Evolutionary conservation across 768 basidiomycete species (phyloP).

Genomic region (Serendipita sp.): DNA sequence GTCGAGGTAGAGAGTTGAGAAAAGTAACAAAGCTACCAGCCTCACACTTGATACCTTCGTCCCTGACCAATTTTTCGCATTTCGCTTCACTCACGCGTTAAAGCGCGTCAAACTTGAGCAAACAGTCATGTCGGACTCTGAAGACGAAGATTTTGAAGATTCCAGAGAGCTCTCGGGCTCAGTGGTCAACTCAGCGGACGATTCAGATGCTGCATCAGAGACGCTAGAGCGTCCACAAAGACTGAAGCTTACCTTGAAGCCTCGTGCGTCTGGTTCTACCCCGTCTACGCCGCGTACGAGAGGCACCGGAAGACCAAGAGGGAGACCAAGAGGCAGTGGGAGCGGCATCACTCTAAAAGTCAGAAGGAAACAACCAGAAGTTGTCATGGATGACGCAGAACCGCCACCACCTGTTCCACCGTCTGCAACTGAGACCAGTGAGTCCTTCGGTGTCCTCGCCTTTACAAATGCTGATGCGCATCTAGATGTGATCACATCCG

Average conservation of each 20-base stretch:
- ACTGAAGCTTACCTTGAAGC: conserved; percentile 4
- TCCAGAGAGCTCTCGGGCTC: conserved; percentile 4
- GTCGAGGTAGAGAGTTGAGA: too few relatives aligned
- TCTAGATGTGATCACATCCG: not conserved
- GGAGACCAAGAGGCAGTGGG: not conserved
- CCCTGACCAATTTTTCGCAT: not conserved
- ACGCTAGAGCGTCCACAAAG: not conserved
- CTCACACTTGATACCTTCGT: not conserved
- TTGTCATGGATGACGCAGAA: not conserved
- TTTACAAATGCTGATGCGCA: not conserved
- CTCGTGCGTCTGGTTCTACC: not conserved
- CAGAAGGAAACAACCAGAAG: not conserved
- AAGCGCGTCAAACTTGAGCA: not conserved
- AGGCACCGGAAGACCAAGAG: conserved; percentile 1
- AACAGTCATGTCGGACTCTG: not conserved
- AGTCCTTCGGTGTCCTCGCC: not conserved
- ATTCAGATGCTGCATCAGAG: not conserved
- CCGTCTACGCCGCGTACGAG: conserved; percentile 1
- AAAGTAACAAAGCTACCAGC: too few relatives aligned
- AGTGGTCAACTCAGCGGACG: not conserved
- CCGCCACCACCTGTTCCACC: not conserved
- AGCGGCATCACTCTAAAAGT: conserved; percentile 3
- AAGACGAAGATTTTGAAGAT: conserved; percentile 2
- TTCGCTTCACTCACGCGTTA: not conserved
- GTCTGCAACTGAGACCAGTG: not conserved